phyloP scores from a whole-genome alignment of 176 grass and related monocot genomes.

The Aechmea fasciata region DNA sequence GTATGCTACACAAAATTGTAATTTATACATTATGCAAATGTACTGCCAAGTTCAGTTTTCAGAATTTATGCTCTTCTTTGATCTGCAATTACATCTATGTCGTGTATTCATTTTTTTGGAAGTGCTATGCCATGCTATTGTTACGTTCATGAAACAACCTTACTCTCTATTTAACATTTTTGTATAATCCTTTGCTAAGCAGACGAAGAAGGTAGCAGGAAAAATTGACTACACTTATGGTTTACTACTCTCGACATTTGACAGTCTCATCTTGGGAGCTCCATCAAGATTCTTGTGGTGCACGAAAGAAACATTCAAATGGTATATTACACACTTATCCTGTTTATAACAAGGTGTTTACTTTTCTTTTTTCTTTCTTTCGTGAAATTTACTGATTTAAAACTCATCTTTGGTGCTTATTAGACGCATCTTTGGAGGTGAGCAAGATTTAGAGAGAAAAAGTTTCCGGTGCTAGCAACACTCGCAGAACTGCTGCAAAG shows the following conservation, averaged over 20 bases:
- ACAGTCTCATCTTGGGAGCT: background rate
- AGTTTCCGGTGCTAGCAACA: background rate
- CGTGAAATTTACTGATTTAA: background rate
- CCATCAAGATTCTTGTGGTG: background rate
- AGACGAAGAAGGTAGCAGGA: background rate
- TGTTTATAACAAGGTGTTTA: background rate
- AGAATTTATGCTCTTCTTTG: too few species aligned
- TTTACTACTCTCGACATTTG: background rate
- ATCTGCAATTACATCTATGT: too few species aligned
- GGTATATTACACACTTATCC: background rate
- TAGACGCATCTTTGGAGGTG: background rate
- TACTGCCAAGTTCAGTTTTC: too few species aligned
- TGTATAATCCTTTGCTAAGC: background rate
- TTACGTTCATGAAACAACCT: background rate
- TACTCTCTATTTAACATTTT: background rate
- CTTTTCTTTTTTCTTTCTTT: background rate
- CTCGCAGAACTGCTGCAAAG: slow-evolving; percentile 4
- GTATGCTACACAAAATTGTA: too few species aligned
- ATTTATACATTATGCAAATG: too few species aligned
- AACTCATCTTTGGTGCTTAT: background rate
- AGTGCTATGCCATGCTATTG: too few species aligned
- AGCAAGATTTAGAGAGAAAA: background rate
- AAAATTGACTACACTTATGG: background rate
- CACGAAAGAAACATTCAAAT: background rate
- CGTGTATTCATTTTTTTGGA: too few species aligned